Conservation (phyloP, 2,329 filamentous ascomycete species). For the Podosphaera fusca region DNA sequence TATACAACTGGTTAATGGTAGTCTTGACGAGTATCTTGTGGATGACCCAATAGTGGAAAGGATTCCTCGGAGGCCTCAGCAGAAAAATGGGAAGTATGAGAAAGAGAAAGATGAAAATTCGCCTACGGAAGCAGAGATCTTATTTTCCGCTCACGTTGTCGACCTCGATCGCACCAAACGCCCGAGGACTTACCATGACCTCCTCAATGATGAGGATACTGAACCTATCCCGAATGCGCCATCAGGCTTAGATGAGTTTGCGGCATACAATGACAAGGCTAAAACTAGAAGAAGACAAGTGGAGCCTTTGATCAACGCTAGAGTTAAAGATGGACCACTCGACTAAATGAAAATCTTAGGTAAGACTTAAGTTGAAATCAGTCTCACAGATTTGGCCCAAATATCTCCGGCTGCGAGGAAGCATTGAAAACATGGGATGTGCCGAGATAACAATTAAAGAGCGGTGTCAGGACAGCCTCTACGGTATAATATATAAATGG, state of each 20-base stretch:
- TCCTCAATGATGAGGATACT: background rate
- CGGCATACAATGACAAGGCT: background rate
- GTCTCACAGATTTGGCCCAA: background rate
- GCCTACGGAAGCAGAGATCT: background rate
- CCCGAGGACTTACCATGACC: background rate
- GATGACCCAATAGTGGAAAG: background rate
- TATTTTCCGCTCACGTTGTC: background rate
- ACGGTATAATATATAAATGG: no score
- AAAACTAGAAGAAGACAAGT: background rate
- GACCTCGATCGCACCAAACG: background rate
- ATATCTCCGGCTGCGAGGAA: background rate
- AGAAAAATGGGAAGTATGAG: background rate
- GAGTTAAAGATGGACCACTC: background rate
- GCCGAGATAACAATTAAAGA: background rate
- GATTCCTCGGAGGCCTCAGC: background rate
- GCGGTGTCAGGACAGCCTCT: background rate
- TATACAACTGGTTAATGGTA: background rate
- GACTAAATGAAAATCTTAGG: background rate
- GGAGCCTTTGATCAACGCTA: background rate
- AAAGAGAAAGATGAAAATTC: background rate
- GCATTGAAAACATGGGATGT: background rate
- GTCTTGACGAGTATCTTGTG: background rate
- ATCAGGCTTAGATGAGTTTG: background rate
- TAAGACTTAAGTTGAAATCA: background rate
- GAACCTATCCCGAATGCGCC: background rate